Evolutionary conservation across 2,329 filamentous ascomycete genomes (phyloP).

Genomic region (Ceratocystis colombiana): DNA sequence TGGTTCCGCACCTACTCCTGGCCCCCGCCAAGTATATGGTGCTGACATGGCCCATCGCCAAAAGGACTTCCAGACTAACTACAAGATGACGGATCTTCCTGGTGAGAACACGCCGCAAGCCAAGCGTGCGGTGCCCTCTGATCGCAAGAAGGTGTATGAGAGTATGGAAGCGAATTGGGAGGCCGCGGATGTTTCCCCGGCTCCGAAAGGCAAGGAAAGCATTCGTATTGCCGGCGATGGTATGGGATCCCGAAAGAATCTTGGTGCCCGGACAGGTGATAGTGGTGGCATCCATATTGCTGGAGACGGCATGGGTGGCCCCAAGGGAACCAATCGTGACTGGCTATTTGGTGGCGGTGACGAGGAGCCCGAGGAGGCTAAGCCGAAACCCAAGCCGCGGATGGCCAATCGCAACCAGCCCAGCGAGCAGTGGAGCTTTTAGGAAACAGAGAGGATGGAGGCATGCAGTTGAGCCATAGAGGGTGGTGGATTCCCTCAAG

Average conservation of each 20-base stretch:
- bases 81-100: slow-evolving; percentile 61
- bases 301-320: slow-evolving; percentile 58
- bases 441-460: slow-evolving; percentile 25
- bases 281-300: slow-evolving; percentile 38
- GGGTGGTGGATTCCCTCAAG: neutral
- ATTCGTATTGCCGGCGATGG: slow-evolving; percentile 42
- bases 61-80: slow-evolving; percentile 64
- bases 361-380: slow-evolving; percentile 32
- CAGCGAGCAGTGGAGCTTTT: slow-evolving; percentile 42
- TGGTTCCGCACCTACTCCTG: slow-evolving; percentile 35
- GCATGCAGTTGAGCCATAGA: neutral
- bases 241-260: slow-evolving; percentile 45
- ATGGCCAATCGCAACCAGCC: slow-evolving; percentile 36
- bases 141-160: slow-evolving; percentile 59
- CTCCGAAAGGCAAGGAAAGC: slow-evolving; percentile 25
- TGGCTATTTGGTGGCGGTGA: slow-evolving; percentile 50
- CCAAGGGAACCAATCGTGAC: slow-evolving; percentile 43
- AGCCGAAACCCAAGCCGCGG: slow-evolving; percentile 29
- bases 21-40: slow-evolving; percentile 31
- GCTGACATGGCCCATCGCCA: slow-evolving; percentile 24
- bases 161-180: slow-evolving; percentile 60
- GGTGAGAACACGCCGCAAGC: slow-evolving; percentile 38
- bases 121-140: slow-evolving; percentile 42
- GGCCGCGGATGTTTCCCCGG: slow-evolving; percentile 45
- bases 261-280: slow-evolving; percentile 27